phyloP scores from a whole-genome alignment of 805 yeast genomes.

The Blastobotrys peoriensis region DNA sequence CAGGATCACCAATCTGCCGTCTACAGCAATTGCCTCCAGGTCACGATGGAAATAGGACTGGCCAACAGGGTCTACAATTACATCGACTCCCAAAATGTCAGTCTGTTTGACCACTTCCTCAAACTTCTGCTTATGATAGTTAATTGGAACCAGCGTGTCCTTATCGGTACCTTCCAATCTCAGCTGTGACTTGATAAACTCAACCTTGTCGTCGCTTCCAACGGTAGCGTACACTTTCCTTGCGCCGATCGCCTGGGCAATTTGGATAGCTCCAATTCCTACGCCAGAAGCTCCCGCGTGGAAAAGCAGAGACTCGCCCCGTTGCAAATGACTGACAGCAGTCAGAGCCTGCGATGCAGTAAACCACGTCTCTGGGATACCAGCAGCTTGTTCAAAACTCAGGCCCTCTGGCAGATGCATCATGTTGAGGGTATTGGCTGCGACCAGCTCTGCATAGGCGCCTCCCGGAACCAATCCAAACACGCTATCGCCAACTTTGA shows the following conservation, averaged over 20 bases:
- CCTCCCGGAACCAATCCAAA: slow-evolving; percentile 35
- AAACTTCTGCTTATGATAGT: slow-evolving; percentile 23
- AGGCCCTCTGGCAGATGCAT: slow-evolving; percentile 23
- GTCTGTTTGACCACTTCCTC: slow-evolving; percentile 17
- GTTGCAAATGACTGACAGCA: slow-evolving; percentile 24
- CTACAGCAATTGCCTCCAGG: slow-evolving; percentile 22
- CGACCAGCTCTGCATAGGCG: slow-evolving; percentile 33
- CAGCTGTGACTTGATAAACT: slow-evolving; percentile 18
- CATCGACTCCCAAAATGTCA: slow-evolving; percentile 24
- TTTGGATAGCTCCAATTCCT: slow-evolving; percentile 33
- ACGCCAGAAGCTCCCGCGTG: slow-evolving; percentile 33
- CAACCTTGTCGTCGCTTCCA: slow-evolving; percentile 25
- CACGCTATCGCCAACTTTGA: slow-evolving; percentile 31
- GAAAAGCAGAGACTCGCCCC: slow-evolving; percentile 28
- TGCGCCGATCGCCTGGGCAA: slow-evolving; percentile 34
- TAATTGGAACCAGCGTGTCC: slow-evolving; percentile 26
- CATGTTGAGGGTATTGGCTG: slow-evolving; percentile 24
- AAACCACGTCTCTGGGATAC: slow-evolving; percentile 34
- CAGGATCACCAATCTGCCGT: slow-evolving; percentile 27
- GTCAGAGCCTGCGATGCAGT: slow-evolving; percentile 32
- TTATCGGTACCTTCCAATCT: slow-evolving; percentile 18
- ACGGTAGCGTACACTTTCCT: slow-evolving; percentile 31
- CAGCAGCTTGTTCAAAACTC: slow-evolving; percentile 26
- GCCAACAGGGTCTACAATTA: slow-evolving; percentile 30
- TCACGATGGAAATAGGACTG: slow-evolving; percentile 19